Evolutionary conservation across 495 filamentous ascomycete genomes (phyloP), one percentile per base, ranked within the genome.

Genomic region (Elasticomyces elasticus): DNA sequence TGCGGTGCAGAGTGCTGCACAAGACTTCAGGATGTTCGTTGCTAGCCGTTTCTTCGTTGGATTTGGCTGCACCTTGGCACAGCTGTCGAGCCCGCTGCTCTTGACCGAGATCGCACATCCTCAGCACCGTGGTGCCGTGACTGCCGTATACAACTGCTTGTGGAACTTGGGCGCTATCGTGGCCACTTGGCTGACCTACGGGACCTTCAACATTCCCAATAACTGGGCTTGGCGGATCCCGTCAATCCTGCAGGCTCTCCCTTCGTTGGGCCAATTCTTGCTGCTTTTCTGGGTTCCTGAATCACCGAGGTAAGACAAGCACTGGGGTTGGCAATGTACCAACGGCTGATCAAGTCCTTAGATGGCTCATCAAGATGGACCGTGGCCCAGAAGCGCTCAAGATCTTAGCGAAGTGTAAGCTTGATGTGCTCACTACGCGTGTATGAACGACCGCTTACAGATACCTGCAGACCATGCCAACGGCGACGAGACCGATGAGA

Each of bases 1-100:
- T 5, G 30, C 49, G 19, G 33, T 74, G 25, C 66, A 69, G 42
- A 59, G 56, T 11, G 63, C 55, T 76, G 70, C 62, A 0, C 52
- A 50, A 25, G 61, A 63, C 41, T 56, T 62, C 31, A 33, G 43
- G 7, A 51, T 53, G 37, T 83, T 77, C 62, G 71, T 82, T 50
- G 76, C 71, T 24, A 81, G 79, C 22, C 75, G 80, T 35, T 76
- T 83, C 59, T 59, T 84, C 46, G 65, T 83, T 24, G 80, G 80
- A 19, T 79, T 84, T 49, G 80, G 80, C 35, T 81, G 79, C 67
- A 74, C 71, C 5, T 48, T 64, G 0, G 60, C 61, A 19, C 63
- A 64, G 45, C 31, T 64, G 13, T 63, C 66, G 37, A 63, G 66
- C 0, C 70, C 70, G 9, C 55, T 71, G 7, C 67, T 72, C 15